Percentiles rank a stretch among this genome's conserved stretches.
Conservation (phyloP, 2,329 filamentous ascomycete genomes). For the Aspergillus luchuensis region DNA sequence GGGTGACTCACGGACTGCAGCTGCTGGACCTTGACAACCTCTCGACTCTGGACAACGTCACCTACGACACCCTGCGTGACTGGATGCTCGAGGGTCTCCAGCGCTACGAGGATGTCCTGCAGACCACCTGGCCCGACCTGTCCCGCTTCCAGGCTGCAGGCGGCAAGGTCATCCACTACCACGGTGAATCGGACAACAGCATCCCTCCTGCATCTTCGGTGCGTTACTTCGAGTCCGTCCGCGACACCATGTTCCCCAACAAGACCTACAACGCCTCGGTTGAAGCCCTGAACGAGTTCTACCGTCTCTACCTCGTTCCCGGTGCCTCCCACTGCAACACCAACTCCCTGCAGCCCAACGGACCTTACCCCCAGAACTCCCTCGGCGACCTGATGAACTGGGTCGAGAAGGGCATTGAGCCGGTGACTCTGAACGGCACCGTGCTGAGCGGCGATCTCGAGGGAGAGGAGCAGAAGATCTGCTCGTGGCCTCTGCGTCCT, state of each 20-base stretch:
- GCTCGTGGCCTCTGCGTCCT: constrained; percentile 37
- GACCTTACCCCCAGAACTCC: constrained; percentile 50
- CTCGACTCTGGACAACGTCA: constrained; percentile 49
- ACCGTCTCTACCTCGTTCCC: constrained; percentile 57
- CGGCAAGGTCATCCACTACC: constrained; percentile 61
- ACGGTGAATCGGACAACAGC: constrained; percentile 58
- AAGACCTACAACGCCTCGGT: constrained; percentile 42
- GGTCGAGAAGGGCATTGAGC: constrained; percentile 54
- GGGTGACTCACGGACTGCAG: constrained; percentile 33
- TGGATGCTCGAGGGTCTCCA: constrained; percentile 57
- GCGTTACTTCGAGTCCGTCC: constrained; percentile 59
- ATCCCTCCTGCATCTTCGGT: constrained; percentile 58
- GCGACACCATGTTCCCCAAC: constrained; percentile 52
- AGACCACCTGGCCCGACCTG: constrained; percentile 58
- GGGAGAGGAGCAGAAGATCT: constrained; percentile 37
- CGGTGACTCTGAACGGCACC: constrained; percentile 48
- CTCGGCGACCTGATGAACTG: constrained; percentile 53
- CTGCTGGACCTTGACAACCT: constrained; percentile 42
- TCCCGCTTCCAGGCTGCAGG: constrained; percentile 52
- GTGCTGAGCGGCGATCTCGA: constrained; percentile 31
- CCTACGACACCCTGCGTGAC: constrained; percentile 58
- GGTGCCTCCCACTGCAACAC: constrained; percentile 56
- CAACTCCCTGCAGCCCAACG: constrained; percentile 48
- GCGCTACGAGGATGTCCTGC: constrained; percentile 54
- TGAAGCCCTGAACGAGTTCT: constrained; percentile 55